Conservation (phyloP, 2,329 filamentous ascomycete species). For the Colletotrichum coccodes region DNA sequence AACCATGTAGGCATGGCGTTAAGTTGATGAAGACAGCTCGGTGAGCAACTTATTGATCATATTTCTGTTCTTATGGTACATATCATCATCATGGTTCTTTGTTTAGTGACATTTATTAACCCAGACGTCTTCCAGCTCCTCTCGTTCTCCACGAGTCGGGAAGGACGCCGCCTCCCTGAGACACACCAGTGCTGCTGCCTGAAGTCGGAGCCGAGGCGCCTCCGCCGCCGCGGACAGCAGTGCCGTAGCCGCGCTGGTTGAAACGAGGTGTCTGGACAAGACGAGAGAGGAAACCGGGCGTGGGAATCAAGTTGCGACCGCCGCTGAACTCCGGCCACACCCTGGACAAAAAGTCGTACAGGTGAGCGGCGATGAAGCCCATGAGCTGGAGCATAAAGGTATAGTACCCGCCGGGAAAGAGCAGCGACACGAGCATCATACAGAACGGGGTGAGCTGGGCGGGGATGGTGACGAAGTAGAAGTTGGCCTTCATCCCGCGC, state of each 20-base stretch:
- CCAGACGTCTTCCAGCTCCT: conserved; percentile 71
- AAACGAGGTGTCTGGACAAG: conserved; percentile 67
- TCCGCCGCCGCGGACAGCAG: conserved; percentile 58
- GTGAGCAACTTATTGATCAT: no score
- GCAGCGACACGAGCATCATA: conserved; percentile 79
- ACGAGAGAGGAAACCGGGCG: conserved; percentile 76
- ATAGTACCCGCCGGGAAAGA: conserved; percentile 68
- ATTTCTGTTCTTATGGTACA: no score
- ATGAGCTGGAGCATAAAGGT: conserved; percentile 72
- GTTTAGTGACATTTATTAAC: no score
- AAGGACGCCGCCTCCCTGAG: conserved; percentile 58
- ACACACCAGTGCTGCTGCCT: conserved; percentile 53
- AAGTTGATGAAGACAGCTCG: no score
- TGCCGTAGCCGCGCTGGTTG: conserved; percentile 69
- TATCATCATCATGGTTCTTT: no score
- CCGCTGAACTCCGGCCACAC: conserved; percentile 91
- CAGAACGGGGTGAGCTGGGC: conserved; percentile 84
- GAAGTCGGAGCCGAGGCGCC: conserved; percentile 40
- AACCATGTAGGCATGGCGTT: no score
- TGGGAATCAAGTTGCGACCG: conserved; percentile 79
- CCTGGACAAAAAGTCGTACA: conserved; percentile 89
- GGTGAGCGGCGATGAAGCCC: conserved; percentile 87
- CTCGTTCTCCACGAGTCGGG: conserved; percentile 73
- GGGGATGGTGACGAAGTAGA: conserved; percentile 86
- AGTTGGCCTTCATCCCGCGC: conserved; percentile 77